Conservation (phyloP, 371 early-diverging fungal genomes). For the Saksenaea oblongispora region DNA sequence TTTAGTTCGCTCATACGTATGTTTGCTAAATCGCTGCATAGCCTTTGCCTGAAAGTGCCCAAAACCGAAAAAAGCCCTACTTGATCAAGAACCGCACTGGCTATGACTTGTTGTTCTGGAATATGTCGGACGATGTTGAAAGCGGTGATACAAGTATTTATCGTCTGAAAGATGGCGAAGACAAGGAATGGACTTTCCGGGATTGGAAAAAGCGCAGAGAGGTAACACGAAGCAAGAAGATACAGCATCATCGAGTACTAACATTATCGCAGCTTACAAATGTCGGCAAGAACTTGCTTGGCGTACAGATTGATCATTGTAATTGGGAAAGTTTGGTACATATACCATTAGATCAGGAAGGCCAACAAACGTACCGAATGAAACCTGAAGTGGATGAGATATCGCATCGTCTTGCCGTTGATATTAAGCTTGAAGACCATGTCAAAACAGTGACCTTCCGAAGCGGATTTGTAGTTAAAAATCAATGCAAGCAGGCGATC, state of each 20-base stretch:
- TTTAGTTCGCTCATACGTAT: not conserved
- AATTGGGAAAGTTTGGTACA: constrained; percentile 74
- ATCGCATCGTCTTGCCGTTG: constrained; percentile 71
- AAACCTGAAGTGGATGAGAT: constrained; percentile 64
- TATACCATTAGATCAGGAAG: constrained; percentile 77
- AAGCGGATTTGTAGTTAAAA: constrained; percentile 67
- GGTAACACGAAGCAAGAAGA: constrained; percentile 25
- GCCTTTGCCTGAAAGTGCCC: constrained; percentile 37
- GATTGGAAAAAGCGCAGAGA: constrained; percentile 82
- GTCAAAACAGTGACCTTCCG: constrained; percentile 82
- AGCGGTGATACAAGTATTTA: constrained; percentile 47
- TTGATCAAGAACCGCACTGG: constrained; percentile 78
- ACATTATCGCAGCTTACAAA: constrained; percentile 16
- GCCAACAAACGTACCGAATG: constrained; percentile 62
- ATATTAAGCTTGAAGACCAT: constrained; percentile 70
- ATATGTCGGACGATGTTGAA: constrained; percentile 53
- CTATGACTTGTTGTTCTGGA: constrained; percentile 76
- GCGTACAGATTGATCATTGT: constrained; percentile 67
- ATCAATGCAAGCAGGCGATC: constrained; percentile 57
- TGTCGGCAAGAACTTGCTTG: constrained; percentile 59
- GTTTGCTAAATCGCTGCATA: not conserved
- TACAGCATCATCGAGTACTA: not conserved
- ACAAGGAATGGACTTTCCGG: constrained; percentile 78
- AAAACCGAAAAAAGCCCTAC: constrained; percentile 60
- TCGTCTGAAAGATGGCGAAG: constrained; percentile 54